A percentile compares a stretch with the other conserved stretches of the same genome.
Evolutionary conservation across 1,284 basidiomycete genomes (phyloP).

Genomic region (Cutaneotrichosporon cutaneum): DNA sequence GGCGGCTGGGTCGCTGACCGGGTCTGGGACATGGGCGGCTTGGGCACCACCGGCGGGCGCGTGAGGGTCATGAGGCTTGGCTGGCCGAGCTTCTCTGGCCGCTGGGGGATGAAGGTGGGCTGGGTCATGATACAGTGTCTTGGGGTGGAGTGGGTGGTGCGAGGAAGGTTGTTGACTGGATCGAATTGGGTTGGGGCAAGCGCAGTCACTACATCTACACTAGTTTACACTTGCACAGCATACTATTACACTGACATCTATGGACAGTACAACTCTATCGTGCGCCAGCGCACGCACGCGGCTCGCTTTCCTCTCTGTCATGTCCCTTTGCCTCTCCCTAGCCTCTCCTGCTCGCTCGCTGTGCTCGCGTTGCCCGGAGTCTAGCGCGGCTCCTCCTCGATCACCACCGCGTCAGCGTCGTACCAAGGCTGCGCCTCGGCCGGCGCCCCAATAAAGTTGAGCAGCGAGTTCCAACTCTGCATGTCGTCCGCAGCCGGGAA

Average conservation of each 20-base stretch:
- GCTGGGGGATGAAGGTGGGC: not conserved
- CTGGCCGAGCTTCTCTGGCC: not conserved
- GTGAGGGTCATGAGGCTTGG: not conserved
- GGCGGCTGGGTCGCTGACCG: too few species aligned
- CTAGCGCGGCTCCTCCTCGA: constrained; percentile 7
- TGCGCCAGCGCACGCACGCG: too few species aligned
- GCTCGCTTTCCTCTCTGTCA: not conserved
- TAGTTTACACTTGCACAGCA: not conserved
- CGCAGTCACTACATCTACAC: too few species aligned
- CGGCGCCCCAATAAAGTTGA: constrained; percentile 20
- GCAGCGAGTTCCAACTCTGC: constrained; percentile 19
- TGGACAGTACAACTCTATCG: not conserved
- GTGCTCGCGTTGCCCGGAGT: not conserved
- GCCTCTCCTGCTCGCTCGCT: not conserved
- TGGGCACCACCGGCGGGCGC: not conserved
- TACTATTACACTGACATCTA: not conserved
- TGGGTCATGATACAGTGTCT: not conserved
- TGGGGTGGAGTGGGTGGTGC: too few species aligned
- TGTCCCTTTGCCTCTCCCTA: not conserved
- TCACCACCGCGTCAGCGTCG: constrained; percentile 3
- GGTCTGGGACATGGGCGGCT: too few species aligned
- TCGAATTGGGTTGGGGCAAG: too few species aligned
- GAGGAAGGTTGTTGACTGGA: not conserved
- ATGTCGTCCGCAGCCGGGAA: constrained; percentile 27
- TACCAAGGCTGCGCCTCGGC: constrained; percentile 16